Evolutionary conservation across 208 protist species (phyloP), one percentile per base, ranked within the genome.

Genomic region (Crithidia brevicula): DNA sequence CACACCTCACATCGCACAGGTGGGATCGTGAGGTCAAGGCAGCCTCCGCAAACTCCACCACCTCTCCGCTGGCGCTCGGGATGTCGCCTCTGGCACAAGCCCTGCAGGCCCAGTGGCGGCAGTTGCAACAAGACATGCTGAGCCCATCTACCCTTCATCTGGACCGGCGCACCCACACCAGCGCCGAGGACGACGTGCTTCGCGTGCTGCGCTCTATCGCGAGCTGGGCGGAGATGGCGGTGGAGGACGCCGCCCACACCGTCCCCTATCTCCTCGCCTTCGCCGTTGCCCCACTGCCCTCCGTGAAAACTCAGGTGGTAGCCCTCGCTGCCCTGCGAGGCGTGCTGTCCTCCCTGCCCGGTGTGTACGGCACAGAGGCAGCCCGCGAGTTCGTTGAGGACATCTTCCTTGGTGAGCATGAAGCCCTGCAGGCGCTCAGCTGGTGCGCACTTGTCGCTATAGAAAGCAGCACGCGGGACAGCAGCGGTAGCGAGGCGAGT

Each of bases 231-330:
- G 70, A 66, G 20, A 63, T 63, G 47, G 76, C 80, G n/a, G 63
- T 91, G 30, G 67, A 65, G 13, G 81, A 91, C 43, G 77, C 81
- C 0, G 73, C 47, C 18, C 60, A 74, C 56, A 77, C 79, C 31
- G 58, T 87, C 33, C 86, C 86, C 54, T 85, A 86, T 38, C 72
- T 92, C 4, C 45, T 92, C 11, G 86, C 86, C n/a, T 83, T 92
- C 34, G 83, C 78, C 10, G 76, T 85, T 16, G 72, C 79, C 3
- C 78, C 86, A 9, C 64, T 88, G 28, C 86, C 86, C n/a, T 82
- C 81, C 34, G 63, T 72, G 46, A 67, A 69, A 25, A 92, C 86
- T 22, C 86, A 92, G 67, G 63, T 59, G 20, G 76, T 85, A 22
- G 82, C 86, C 10, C 64, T 89, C n/a, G 78, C 59, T 10, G 86